Percentiles rank a stretch among this genome's conserved stretches.
Evolutionary conservation across 768 basidiomycete genomes (phyloP).

Genomic region (Multifurca ochricompacta): DNA sequence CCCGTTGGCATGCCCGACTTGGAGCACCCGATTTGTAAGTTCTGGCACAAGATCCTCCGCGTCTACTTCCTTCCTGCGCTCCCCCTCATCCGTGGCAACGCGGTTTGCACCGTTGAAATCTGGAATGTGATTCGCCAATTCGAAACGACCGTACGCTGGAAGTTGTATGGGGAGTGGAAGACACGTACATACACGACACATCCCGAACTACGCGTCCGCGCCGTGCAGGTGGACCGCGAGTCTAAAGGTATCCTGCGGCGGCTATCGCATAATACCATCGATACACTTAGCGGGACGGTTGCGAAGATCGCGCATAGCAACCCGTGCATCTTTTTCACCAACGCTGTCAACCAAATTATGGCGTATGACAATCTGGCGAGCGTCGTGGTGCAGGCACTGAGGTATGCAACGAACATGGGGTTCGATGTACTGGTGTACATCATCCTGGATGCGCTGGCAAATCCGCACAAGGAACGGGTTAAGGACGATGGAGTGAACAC

Average conservation of each 20-base stretch:
- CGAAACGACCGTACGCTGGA: slow-evolving; percentile 76
- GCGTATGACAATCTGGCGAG: slow-evolving; percentile 90
- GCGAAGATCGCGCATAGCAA: slow-evolving; percentile 94
- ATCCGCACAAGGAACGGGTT: slow-evolving; percentile 70
- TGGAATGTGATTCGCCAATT: slow-evolving; percentile 85
- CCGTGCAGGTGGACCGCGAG: slow-evolving; percentile 79
- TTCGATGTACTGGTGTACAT: slow-evolving; percentile 90
- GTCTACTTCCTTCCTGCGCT: slow-evolving; percentile 80
- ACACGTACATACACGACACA: slow-evolving; percentile 60
- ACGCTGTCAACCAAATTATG: slow-evolving; percentile 90
- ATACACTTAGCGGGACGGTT: slow-evolving; percentile 76
- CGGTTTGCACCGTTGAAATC: slow-evolving; percentile 83
- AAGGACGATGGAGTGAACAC: slow-evolving; percentile 91
- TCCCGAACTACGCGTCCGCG: slow-evolving; percentile 71
- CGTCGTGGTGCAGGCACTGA: slow-evolving; percentile 82
- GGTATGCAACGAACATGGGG: slow-evolving; percentile 87
- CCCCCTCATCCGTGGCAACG: slow-evolving; percentile 76
- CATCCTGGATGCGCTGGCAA: slow-evolving; percentile 79
- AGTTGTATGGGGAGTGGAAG: slow-evolving; percentile 95
- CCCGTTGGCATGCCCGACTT: slow-evolving; percentile 46
- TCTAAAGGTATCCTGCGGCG: slow-evolving; percentile 85
- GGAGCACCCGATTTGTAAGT: slow-evolving; percentile 53
- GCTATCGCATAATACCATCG: slow-evolving; percentile 75
- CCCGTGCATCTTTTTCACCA: slow-evolving; percentile 83
- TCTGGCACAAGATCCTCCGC: slow-evolving; percentile 81